Base-by-base conservation (phyloP, 176 grass and related monocot genomes). In the Poa annua region DNA sequence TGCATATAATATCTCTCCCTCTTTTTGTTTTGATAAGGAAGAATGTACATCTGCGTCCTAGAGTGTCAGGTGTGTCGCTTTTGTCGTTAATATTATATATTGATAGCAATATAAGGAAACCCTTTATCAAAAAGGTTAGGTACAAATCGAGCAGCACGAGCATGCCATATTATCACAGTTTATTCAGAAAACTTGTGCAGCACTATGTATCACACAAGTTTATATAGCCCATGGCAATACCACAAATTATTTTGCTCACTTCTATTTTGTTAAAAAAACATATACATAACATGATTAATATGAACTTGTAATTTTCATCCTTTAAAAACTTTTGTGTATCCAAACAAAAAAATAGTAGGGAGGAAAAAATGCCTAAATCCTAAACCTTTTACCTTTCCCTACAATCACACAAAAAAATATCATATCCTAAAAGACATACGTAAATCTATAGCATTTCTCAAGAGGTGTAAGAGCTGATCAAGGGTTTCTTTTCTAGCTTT, bases 11-110 rank as follows among this genome's bases (percentile, higher is more conserved):
- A 29, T 49, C 11, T 47, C 26, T 25, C 4, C 64, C 1, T 38
- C n/a, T 51, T 47, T 64, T 15, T 48, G 13, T 22, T 22, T 21
- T 53, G 73, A 17, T 63, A 83, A 88, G 53, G 75, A 62, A 34
- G 39, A 82, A 82, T 61, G 50, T 38, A 69, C 38, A 60, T 48
- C 19, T 15, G 13, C 22, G 69, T 49, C 42, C 69, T 72, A 72
- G 42, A 72, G 69, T 72, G 21, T 72, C 17, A 6, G 14, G 1
- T 29, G 12, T 47, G 68, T 29, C 0, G 2, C 42, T 48, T 13
- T 70, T 35, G 19, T 21, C 19, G 9, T 38, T 71, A 47, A 13
- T 26, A 13, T 71, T 26, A 6, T 72, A 72, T 72, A 8, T 24
- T 72, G 21, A 72, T 9, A 24, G 42, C 26, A 72, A 48, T 26